A percentile compares a stretch with the other conserved stretches of the same genome.
Evolutionary conservation across 345 rosid genomes (phyloP).

Genomic region (Psidium friedrichsthalianum): DNA sequence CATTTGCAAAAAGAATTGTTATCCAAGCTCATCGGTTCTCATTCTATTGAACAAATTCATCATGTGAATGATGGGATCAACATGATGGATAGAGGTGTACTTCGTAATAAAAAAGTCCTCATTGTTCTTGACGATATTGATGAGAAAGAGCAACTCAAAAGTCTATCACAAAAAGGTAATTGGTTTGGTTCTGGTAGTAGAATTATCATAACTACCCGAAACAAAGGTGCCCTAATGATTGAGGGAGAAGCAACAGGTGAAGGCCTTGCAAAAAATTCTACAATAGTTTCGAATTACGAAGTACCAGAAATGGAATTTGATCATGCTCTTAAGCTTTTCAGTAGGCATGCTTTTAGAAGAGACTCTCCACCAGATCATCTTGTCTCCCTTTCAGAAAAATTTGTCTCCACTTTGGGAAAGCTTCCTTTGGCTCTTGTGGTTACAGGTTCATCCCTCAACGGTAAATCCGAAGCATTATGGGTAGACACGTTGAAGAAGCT

Average conservation of each 20-base stretch:
- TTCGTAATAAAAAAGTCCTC: background rate
- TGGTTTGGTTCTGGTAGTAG: background rate
- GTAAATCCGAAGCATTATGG: background rate
- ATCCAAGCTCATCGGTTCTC: background rate
- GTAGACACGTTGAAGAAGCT: background rate
- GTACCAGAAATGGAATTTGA: background rate
- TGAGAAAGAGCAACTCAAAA: rapidly evolving
- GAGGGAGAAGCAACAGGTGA: background rate
- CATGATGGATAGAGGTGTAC: background rate
- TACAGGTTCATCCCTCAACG: background rate
- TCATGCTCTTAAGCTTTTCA: background rate
- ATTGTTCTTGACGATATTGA: background rate
- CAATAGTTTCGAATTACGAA: background rate
- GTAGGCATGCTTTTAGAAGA: background rate
- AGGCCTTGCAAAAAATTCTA: background rate
- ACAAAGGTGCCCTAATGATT: background rate
- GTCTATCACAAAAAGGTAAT: background rate
- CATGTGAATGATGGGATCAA: background rate
- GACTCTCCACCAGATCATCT: background rate
- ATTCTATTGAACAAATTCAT: background rate
- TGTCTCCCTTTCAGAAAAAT: background rate
- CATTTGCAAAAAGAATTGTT: background rate
- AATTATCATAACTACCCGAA: background rate
- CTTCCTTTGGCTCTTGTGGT: background rate
- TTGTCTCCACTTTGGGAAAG: background rate